phyloP scores from a whole-genome alignment of 2,329 filamentous ascomycete species.

The Colletotrichum sp. region DNA sequence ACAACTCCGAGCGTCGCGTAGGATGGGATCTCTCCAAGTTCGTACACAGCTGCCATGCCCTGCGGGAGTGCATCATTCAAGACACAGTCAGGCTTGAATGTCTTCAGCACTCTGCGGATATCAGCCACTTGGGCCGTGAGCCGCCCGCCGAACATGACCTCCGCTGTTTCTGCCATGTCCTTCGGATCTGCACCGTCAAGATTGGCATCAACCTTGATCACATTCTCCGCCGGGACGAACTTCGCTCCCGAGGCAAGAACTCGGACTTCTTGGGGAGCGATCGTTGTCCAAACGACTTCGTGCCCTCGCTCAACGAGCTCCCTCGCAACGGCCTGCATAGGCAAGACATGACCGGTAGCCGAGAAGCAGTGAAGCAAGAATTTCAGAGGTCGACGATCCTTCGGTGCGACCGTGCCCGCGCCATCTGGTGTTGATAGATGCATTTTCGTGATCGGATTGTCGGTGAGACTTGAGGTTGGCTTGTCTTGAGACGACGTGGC shows the following conservation, averaged over 20 bases:
- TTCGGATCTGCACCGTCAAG: slow-evolving; percentile 30
- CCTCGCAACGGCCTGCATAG: slow-evolving; percentile 43
- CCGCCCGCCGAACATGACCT: slow-evolving; percentile 28
- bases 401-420: neutral
- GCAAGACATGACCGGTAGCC: slow-evolving; percentile 42
- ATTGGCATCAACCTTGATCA: slow-evolving; percentile 34
- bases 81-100: slow-evolving; percentile 34
- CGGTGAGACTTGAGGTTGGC: neutral
- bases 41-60: slow-evolving; percentile 38
- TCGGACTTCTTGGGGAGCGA: slow-evolving; percentile 34
- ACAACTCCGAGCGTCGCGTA: slow-evolving; percentile 45
- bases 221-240: slow-evolving; percentile 35
- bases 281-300: slow-evolving; percentile 42
- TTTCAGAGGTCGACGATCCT: slow-evolving; percentile 27
- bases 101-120: slow-evolving; percentile 33
- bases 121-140: slow-evolving; percentile 40
- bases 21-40: slow-evolving; percentile 36
- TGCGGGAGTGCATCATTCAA: slow-evolving; percentile 43
- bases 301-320: slow-evolving; percentile 41
- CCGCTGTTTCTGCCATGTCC: slow-evolving; percentile 35
- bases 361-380: slow-evolving; percentile 44
- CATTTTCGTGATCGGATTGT: neutral
- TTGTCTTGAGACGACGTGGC: neutral
- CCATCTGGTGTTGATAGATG: slow-evolving; percentile 1
- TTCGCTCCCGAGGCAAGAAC: slow-evolving; percentile 37